Conservation (phyloP, 1,139 yeast species). For the Protomyces lactucae-debilis region DNA sequence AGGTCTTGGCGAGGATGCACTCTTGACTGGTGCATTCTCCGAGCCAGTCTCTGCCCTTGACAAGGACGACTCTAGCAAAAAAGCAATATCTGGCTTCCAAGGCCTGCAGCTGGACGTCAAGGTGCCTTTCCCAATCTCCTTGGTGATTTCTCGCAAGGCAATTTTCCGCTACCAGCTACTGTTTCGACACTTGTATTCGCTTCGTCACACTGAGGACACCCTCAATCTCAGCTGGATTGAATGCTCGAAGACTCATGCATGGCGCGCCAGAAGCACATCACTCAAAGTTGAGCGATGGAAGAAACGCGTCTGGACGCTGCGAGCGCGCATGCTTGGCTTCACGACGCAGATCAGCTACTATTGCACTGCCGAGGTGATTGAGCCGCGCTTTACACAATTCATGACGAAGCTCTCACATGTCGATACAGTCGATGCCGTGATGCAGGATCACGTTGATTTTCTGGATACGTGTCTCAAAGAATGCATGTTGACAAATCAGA, state of each 20-base stretch:
- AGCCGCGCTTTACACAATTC: constrained; percentile 51
- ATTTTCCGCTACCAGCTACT: constrained; percentile 74
- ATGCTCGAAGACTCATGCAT: constrained; percentile 58
- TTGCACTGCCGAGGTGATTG: constrained; percentile 58
- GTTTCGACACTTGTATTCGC: constrained; percentile 63
- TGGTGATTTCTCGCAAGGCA: constrained; percentile 65
- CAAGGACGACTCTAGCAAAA: constrained; percentile 22
- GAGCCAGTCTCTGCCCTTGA: constrained; percentile 32
- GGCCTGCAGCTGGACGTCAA: constrained; percentile 61
- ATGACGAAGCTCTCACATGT: constrained; percentile 37
- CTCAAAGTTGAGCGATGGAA: constrained; percentile 54
- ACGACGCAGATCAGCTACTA: constrained; percentile 54
- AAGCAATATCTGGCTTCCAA: constrained; percentile 44
- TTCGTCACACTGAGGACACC: constrained; percentile 58
- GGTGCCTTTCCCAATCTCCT: constrained; percentile 81
- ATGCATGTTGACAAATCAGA: constrained; percentile 60
- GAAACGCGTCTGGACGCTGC: constrained; percentile 52
- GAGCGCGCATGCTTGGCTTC: constrained; percentile 60
- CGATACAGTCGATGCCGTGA: constrained; percentile 51
- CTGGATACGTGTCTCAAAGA: constrained; percentile 63
- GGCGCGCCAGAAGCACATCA: constrained; percentile 53
- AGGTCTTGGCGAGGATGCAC: constrained; percentile 54
- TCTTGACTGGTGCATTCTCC: constrained; percentile 39
- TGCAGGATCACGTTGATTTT: constrained; percentile 51
- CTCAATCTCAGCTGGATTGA: constrained; percentile 71